A percentile compares a stretch with the other conserved stretches of the same genome.
phyloP scores from a whole-genome alignment of 495 filamentous ascomycete genomes.

The Copromyces sp. region DNA sequence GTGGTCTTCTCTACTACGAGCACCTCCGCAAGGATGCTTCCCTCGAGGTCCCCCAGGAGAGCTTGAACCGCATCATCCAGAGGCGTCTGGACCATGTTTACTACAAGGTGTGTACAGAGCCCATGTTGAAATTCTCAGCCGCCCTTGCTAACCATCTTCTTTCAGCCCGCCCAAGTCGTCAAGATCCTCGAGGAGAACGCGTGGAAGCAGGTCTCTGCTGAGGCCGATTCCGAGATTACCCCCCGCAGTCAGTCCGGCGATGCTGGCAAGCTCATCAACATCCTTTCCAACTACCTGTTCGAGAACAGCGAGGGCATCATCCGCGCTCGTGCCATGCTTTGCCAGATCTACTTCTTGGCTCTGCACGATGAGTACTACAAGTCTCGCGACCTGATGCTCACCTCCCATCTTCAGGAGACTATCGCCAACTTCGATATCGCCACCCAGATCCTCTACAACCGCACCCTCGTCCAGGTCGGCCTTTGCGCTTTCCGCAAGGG shows the following conservation, averaged over 20 bases:
- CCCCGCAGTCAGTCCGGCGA: slow-evolving; percentile 54
- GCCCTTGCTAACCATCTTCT: slow-evolving; percentile 17
- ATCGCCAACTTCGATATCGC: slow-evolving; percentile 90
- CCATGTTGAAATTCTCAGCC: background rate
- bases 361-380: slow-evolving; percentile 96
- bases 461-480: slow-evolving; percentile 93
- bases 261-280: slow-evolving; percentile 66
- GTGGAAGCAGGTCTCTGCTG: slow-evolving; percentile 70
- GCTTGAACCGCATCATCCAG: slow-evolving; percentile 83
- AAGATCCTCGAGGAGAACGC: slow-evolving; percentile 83
- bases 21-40: slow-evolving; percentile 57
- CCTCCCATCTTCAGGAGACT: slow-evolving; percentile 97
- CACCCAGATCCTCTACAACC: slow-evolving; percentile 98
- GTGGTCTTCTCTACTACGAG: slow-evolving; percentile 79
- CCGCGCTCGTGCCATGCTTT: slow-evolving; percentile 91
- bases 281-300: slow-evolving; percentile 91
- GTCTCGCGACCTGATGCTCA: slow-evolving; percentile 96
- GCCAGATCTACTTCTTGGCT: slow-evolving; percentile 96
- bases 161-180: slow-evolving; percentile 77
- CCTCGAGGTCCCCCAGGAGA: slow-evolving; percentile 68
- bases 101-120: slow-evolving; percentile 65
- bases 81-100: slow-evolving; percentile 92
- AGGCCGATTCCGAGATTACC: slow-evolving; percentile 70
- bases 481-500: slow-evolving; percentile 96
- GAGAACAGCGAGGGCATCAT: slow-evolving; percentile 88